phyloP scores from a whole-genome alignment of 116 monocot genomes.

The Iris pallida region DNA sequence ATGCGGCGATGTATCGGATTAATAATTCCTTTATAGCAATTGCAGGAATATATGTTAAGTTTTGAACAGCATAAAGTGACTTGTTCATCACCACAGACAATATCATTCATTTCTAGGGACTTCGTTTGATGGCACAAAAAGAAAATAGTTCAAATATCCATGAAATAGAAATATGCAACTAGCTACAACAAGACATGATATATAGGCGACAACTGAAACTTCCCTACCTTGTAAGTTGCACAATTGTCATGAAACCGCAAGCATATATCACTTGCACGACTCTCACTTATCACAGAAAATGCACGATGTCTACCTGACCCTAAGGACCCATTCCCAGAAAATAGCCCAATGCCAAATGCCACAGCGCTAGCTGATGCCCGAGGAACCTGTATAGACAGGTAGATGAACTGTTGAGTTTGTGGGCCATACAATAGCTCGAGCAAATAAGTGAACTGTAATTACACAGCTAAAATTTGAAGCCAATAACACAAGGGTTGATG shows the following conservation, averaged over 20 bases:
- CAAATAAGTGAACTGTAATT: neutral
- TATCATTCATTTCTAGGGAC: too few species aligned
- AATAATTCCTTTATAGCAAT: too few species aligned
- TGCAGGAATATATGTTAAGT: too few species aligned
- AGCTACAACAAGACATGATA: too few species aligned
- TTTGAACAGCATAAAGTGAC: too few species aligned
- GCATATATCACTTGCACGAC: constrained; percentile 82
- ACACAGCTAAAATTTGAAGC: neutral
- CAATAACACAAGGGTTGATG: neutral
- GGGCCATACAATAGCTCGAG: neutral
- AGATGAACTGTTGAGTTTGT: neutral
- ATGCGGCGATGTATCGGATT: too few species aligned
- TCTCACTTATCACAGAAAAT: constrained; percentile 93
- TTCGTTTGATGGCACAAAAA: too few species aligned
- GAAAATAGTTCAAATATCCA: too few species aligned
- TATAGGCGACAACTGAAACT: neutral
- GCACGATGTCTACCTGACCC: constrained; percentile 77
- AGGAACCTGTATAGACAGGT: constrained; percentile 48
- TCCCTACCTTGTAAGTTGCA: constrained; percentile 75
- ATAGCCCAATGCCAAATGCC: constrained; percentile 93
- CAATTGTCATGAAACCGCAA: constrained; percentile 79
- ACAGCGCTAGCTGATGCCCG: constrained; percentile 95
- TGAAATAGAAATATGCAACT: too few species aligned
- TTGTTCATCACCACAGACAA: too few species aligned
- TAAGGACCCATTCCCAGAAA: constrained; percentile 80